These are phyloP conservation scores for Dispira parvispora DNA, from an alignment of 192 early-diverging fungal species.

Conservation along the genomic window DNA sequence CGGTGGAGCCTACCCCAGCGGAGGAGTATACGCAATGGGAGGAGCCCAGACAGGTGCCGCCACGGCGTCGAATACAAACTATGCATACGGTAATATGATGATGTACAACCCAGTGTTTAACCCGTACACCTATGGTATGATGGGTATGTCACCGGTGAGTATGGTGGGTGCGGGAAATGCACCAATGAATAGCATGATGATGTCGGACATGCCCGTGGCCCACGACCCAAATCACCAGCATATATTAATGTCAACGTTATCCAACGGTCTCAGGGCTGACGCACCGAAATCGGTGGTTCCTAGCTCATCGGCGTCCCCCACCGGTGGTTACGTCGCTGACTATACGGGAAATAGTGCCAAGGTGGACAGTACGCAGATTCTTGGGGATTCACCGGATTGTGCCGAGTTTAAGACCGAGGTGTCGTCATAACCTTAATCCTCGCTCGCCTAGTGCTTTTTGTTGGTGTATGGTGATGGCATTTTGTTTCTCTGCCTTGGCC, in stretches of 20 bases:
- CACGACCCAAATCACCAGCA: neutral
- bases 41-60: neutral
- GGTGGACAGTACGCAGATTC: too few species aligned
- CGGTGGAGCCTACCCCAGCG: neutral
- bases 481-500: too few species aligned
- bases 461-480: too few species aligned
- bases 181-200: neutral
- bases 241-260: neutral
- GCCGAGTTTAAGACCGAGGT: too few species aligned
- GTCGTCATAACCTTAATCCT: too few species aligned
- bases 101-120: constrained; percentile 4
- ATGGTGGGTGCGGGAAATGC: neutral
- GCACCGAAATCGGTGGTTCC: too few species aligned
- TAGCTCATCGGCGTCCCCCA: too few species aligned
- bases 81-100: constrained; percentile 3
- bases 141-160: neutral
- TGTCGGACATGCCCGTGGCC: neutral
- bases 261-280: neutral
- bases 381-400: too few species aligned
- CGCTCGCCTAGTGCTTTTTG: too few species aligned
- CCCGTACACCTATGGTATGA: constrained; percentile 8
- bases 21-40: neutral
- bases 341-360: too few species aligned
- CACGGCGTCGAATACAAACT: neutral
- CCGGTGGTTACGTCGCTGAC: too few species aligned